Percentiles rank a stretch among this genome's conserved stretches.
These are phyloP conservation scores for Metarhizium guizhouense DNA, from an alignment of 2,329 filamentous ascomycete genomes.

Conservation along the genomic window DNA sequence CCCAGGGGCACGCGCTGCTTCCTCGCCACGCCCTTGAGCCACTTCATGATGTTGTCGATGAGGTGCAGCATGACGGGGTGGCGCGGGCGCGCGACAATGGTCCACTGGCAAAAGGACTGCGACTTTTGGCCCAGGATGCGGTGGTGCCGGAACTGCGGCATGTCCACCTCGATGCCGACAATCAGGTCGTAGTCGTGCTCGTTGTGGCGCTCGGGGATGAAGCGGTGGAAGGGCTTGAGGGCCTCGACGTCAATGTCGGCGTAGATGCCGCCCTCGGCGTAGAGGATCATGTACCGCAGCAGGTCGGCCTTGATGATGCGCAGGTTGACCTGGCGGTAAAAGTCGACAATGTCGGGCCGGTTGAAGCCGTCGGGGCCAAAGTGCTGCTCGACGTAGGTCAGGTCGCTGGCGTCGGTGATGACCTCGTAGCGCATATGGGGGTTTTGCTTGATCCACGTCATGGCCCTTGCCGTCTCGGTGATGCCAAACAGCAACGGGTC, in stretches of 20 bases:
- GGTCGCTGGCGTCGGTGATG: conserved; percentile 58
- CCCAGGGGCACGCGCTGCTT: conserved; percentile 50
- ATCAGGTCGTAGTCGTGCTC: conserved; percentile 61
- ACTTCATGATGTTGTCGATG: conserved; percentile 58
- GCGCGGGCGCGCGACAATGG: conserved; percentile 59
- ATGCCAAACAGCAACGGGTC: conserved; percentile 58
- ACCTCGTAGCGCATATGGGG: conserved; percentile 60
- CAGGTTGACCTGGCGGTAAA: conserved; percentile 50
- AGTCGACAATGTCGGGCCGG: conserved; percentile 55
- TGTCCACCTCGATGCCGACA: conserved; percentile 62
- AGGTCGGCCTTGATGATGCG: conserved; percentile 59
- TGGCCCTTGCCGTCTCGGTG: conserved; percentile 49
- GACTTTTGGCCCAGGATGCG: conserved; percentile 60
- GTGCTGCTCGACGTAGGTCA: conserved; percentile 58
- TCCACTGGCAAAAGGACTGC: conserved; percentile 67
- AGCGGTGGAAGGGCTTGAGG: conserved; percentile 23
- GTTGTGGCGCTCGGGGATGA: conserved; percentile 43
- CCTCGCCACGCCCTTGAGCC: conserved; percentile 51
- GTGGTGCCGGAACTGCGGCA: conserved; percentile 55
- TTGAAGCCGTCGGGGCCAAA: conserved; percentile 58
- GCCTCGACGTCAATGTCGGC: conserved; percentile 37
- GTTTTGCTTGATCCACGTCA: conserved; percentile 59
- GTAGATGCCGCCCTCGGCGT: conserved; percentile 70
- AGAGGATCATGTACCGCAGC: conserved; percentile 60
- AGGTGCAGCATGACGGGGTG: conserved; percentile 60